phyloP scores from a whole-genome alignment of 805 yeast species.

The Kluyveromyces nonfermentans region DNA sequence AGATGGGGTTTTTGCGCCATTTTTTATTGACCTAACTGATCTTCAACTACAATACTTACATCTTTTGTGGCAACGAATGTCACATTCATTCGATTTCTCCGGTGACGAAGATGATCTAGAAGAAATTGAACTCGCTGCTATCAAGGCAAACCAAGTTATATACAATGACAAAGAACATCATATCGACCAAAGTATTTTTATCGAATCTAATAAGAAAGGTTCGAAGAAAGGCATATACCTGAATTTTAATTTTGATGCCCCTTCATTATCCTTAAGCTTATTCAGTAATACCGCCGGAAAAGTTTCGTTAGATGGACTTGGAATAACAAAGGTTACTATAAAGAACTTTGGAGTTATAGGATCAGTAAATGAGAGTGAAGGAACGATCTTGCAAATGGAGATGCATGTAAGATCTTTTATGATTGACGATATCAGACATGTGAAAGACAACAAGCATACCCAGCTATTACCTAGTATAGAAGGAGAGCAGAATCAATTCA shows the following conservation, averaged over 20 bases:
- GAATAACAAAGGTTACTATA: constrained; percentile 50
- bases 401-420: constrained; percentile 62
- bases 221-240: constrained; percentile 16
- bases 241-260: constrained; percentile 47
- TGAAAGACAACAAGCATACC: constrained; percentile 58
- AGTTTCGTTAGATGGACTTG: constrained; percentile 29
- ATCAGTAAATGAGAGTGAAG: constrained; percentile 34
- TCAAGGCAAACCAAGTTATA: constrained; percentile 47
- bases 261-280: constrained; percentile 52
- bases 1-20: constrained; percentile 50
- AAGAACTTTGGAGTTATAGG: constrained; percentile 47
- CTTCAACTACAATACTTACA: constrained; percentile 53
- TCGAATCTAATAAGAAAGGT: constrained; percentile 2
- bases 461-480: constrained; percentile 68
- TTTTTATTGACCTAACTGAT: constrained; percentile 61
- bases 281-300: constrained; percentile 42
- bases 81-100: constrained; percentile 41
- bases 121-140: constrained; percentile 56
- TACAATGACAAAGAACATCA: constrained; percentile 21
- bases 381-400: constrained; percentile 49
- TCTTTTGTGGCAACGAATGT: constrained; percentile 45
- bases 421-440: constrained; percentile 61
- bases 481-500: constrained; percentile 61
- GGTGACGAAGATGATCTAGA: constrained; percentile 36
- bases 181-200: constrained; percentile 6